phyloP scores from a whole-genome alignment of 345 rosid genomes.

The Angophora floribunda region DNA sequence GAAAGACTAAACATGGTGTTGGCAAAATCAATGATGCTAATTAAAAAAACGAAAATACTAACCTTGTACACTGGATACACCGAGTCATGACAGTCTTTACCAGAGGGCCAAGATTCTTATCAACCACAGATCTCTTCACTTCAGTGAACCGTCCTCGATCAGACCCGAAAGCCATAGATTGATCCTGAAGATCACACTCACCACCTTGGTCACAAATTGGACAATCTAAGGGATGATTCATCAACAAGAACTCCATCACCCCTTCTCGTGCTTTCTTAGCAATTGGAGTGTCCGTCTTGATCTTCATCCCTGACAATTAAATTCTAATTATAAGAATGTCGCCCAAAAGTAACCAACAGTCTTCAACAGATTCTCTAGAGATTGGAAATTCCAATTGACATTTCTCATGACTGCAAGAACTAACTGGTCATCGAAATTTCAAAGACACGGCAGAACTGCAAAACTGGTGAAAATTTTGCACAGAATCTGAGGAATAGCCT shows the following conservation, averaged over 20 bases:
- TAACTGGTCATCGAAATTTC: neutral
- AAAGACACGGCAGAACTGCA: too few relatives aligned
- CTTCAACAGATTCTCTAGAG: neutral
- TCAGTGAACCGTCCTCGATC: slow-evolving; percentile 98
- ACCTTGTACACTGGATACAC: slow-evolving; percentile 99
- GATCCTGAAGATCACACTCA: slow-evolving; percentile 99
- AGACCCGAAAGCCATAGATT: slow-evolving; percentile 99
- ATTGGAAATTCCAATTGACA: neutral
- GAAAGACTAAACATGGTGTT: neutral
- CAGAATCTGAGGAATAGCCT: neutral
- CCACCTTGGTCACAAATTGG: slow-evolving; percentile 99
- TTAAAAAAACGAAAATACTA: neutral
- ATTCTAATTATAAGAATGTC: neutral
- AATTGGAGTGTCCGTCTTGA: slow-evolving; percentile 88
- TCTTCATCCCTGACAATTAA: slow-evolving; percentile 78
- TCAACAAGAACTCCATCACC: slow-evolving; percentile 93
- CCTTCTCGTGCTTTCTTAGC: slow-evolving; percentile 99
- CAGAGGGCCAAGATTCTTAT: slow-evolving; percentile 95
- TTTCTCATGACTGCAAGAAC: neutral
- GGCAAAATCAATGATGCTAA: neutral
- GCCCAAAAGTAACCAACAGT: neutral
- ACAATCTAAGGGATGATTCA: slow-evolving; percentile 97
- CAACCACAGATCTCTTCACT: slow-evolving; percentile 94
- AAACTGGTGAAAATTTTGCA: neutral
- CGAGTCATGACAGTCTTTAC: slow-evolving; percentile 99